Percentiles rank a stretch among this genome's conserved stretches.
phyloP scores from a whole-genome alignment of 257 asterid genomes.

The Solanum peruvianum region DNA sequence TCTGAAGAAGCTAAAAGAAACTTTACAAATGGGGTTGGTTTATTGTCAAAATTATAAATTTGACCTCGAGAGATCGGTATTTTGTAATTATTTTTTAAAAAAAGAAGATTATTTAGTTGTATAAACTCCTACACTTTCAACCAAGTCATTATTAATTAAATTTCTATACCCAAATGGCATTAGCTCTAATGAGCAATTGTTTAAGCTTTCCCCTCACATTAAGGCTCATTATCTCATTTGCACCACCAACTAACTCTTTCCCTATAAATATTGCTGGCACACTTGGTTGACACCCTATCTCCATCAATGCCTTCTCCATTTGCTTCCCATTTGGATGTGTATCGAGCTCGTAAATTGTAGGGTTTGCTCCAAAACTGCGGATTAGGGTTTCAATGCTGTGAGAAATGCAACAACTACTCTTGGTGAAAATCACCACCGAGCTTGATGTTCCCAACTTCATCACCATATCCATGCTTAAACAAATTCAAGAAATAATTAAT shows the following conservation, averaged over 20 bases:
- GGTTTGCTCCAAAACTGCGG: background rate
- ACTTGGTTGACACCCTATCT: background rate
- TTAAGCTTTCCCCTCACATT: background rate
- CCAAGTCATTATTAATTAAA: background rate
- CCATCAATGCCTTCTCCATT: background rate
- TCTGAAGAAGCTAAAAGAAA: background rate
- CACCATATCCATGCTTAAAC: background rate
- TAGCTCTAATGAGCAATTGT: background rate
- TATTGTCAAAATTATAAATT: background rate
- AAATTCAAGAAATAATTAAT: background rate
- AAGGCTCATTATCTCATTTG: background rate
- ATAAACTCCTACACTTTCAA: background rate
- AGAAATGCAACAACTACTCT: background rate
- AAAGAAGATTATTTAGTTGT: too few species aligned
- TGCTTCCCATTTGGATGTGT: background rate
- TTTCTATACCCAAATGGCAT: background rate
- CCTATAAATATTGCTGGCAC: background rate
- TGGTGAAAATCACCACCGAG: background rate
- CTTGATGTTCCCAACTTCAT: background rate
- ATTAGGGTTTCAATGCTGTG: background rate
- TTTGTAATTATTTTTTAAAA: rapidly evolving
- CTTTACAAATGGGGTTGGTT: background rate
- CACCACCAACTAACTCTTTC: background rate
- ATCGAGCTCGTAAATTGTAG: background rate
- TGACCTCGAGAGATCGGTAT: background rate